phyloP scores from a whole-genome alignment of 2,329 filamentous ascomycete genomes.

The Hymenoscyphus salicellus region DNA sequence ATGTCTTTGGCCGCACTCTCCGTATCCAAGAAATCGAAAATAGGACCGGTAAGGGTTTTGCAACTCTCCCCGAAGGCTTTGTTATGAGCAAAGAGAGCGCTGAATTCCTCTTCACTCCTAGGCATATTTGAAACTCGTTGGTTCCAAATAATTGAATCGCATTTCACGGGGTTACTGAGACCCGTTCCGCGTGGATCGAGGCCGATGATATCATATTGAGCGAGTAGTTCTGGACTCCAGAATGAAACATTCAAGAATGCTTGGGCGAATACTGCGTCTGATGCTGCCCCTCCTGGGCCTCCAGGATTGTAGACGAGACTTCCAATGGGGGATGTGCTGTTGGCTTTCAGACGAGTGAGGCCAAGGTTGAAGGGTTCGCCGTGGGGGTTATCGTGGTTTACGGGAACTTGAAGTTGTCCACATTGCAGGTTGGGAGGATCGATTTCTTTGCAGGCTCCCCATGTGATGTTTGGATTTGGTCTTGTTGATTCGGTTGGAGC shows the following conservation, averaged over 20 bases:
- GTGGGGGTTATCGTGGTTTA: constrained; percentile 35
- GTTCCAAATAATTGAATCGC: constrained; percentile 40
- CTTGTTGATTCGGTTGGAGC: not conserved
- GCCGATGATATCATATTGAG: constrained; percentile 40
- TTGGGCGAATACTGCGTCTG: constrained; percentile 25
- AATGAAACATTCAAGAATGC: constrained; percentile 28
- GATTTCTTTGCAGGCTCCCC: constrained; percentile 1
- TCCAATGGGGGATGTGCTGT: constrained; percentile 30
- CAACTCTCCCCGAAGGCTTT: constrained; percentile 42
- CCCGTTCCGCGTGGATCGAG: constrained; percentile 45
- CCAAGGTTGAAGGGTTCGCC: constrained; percentile 34
- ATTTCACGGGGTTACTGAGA: constrained; percentile 40
- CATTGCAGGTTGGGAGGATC: constrained; percentile 5
- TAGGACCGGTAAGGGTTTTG: constrained; percentile 38
- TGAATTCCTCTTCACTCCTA: constrained; percentile 38
- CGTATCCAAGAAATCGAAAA: constrained; percentile 45
- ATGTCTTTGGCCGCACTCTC: constrained; percentile 29
- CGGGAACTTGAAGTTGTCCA: constrained; percentile 28
- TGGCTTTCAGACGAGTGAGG: constrained; percentile 26
- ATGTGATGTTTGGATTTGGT: not conserved
- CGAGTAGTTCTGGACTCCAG: not conserved
- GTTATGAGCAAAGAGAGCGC: constrained; percentile 41
- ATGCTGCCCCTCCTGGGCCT: constrained; percentile 39
- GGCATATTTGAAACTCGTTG: constrained; percentile 39
- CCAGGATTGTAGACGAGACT: constrained; percentile 44